Evolutionary conservation across 345 rosid species (phyloP).

Genomic region (Ceriops tagal): DNA sequence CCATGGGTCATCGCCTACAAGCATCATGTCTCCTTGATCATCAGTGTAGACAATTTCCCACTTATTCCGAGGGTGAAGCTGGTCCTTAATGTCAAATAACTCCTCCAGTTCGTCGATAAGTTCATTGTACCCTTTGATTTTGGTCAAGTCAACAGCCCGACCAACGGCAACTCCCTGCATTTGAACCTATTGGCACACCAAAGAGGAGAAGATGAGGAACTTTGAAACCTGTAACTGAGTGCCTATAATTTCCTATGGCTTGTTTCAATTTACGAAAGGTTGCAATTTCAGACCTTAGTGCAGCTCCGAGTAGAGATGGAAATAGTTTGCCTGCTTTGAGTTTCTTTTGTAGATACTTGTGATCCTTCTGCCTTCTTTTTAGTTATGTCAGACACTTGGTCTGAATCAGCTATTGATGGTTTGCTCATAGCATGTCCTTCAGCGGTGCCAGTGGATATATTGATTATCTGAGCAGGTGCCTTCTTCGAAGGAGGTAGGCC

Average conservation of each 20-base stretch:
- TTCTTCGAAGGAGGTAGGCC: too few species aligned
- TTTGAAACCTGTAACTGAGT: conserved; percentile 4
- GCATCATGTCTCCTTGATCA: conserved; percentile 36
- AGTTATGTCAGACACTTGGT: conserved; percentile 45
- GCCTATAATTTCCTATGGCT: neutral
- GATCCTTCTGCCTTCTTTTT: conserved; percentile 47
- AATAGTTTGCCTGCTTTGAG: conserved; percentile 46
- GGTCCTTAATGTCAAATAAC: conserved; percentile 25
- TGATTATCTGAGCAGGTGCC: conserved; percentile 7
- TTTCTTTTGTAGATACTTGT: conserved; percentile 52
- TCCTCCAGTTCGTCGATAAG: conserved; percentile 30
- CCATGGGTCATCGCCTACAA: conserved; percentile 39
- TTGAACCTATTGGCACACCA: conserved; percentile 27
- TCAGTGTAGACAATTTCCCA: conserved; percentile 34
- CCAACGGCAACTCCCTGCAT: conserved; percentile 36
- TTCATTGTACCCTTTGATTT: conserved; percentile 25
- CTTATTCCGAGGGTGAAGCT: conserved; percentile 26
- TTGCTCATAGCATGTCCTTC: conserved; percentile 33
- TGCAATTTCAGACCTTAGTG: conserved; percentile 22
- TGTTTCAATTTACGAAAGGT: neutral
- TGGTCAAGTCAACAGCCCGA: conserved; percentile 32
- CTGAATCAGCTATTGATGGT: conserved; percentile 40
- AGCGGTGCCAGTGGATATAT: conserved; percentile 6
- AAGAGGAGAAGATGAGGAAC: neutral
- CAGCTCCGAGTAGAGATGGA: conserved; percentile 23